Base-by-base conservation (phyloP, 306 rosid genomes). In the Erythrophleum fordii region DNA sequence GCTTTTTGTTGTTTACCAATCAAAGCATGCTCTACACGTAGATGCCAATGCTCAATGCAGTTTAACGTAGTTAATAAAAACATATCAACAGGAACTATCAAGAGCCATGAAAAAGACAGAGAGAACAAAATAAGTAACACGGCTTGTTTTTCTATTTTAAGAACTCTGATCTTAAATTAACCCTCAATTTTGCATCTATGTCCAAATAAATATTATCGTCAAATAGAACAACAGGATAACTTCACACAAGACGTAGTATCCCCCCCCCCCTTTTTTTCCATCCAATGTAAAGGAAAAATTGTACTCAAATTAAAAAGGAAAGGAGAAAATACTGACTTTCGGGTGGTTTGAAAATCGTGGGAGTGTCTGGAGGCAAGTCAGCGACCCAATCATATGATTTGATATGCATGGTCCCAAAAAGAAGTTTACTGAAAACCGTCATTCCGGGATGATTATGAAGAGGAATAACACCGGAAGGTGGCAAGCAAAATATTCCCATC, bases 401-500 rank as follows among this genome's bases (percentile, higher is more conserved):
- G 83, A 95, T 91, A 82, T 95, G 97, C 97, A 95, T 91, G 1
- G 92, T 91, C 76, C 99, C 99, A 22, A 92, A 90, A 6, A 95
- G 90, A 71, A 95, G 91, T 81, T 95, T 95, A 34, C 97, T 89
- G 46, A 95, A 95, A 79, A 95, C 99, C 5, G 97, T 95, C 99
- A 95, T 95, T 78, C 91, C 99, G 0, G 99, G 99, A 80, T 95
- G 99, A 83, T 95, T 95, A 69, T 95, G 99, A 81, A 95, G 97
- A 8, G 99, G 99, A 81, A 95, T 77, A 62, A 93, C 93, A 25
- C 94, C 97, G 3, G 90, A 86, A 35, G 97, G 97, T 46, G 99
- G 99, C 86, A 95, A 80, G 88, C 97, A 95, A 83, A 93, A 95
- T 81, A 95, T 91, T 51, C 99, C 97, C 90, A 95, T 92, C 99